phyloP scores from a whole-genome alignment of 805 yeast genomes.

The Teunomyces funiuensis region DNA sequence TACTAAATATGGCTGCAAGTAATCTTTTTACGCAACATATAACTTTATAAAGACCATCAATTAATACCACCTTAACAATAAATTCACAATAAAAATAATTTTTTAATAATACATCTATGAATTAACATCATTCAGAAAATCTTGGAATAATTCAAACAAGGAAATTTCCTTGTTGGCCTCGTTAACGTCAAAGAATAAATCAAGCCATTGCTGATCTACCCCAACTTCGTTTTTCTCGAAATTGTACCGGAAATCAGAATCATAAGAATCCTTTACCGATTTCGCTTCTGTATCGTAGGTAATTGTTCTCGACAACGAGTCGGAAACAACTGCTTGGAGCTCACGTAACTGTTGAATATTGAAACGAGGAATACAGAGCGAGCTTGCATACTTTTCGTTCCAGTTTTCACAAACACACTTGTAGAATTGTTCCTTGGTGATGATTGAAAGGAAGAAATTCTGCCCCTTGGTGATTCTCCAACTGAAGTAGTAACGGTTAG shows the following conservation, averaged over 20 bases:
- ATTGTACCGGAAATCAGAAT: neutral
- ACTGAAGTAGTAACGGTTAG: constrained; percentile 44
- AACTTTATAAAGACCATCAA: neutral
- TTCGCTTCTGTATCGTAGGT: neutral
- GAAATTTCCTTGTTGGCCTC: constrained; percentile 2
- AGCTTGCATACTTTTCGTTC: neutral
- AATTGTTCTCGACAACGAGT: neutral
- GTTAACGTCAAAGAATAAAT: constrained; percentile 5
- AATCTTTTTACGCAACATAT: neutral
- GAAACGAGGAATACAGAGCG: constrained; percentile 2
- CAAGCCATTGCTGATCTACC: constrained; percentile 12
- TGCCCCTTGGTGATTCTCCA: constrained; percentile 46
- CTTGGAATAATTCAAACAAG: constrained; percentile 4
- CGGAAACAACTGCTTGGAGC: neutral
- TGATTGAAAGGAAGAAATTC: constrained; percentile 30
- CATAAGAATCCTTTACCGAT: neutral
- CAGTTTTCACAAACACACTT: constrained; percentile 6
- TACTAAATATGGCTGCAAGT: constrained; percentile 16
- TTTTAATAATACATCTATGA: neutral
- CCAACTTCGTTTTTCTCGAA: constrained; percentile 2
- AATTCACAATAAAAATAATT: neutral
- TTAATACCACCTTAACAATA: neutral
- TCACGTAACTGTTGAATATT: constrained; percentile 8
- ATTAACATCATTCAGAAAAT: constrained; percentile 1
- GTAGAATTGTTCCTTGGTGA: constrained; percentile 31